Evolutionary conservation across 805 yeast species (phyloP), one percentile per base, ranked within the genome.

Genomic region (Lachancea kluyveri): DNA sequence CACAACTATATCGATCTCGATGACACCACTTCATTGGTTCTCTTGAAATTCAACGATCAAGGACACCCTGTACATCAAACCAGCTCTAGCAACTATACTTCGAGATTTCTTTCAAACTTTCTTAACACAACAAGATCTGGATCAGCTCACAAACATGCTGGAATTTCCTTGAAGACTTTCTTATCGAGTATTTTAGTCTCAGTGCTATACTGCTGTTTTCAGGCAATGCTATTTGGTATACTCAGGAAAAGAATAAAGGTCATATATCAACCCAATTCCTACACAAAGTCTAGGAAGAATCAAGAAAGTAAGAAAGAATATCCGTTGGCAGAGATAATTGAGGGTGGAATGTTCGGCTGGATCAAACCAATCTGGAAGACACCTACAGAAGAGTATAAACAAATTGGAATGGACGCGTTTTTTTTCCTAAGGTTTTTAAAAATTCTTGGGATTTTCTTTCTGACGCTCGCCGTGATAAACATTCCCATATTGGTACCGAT

Each of bases 361-460:
- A 39, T 79, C 2, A 26, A 45, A 4, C 70, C 74, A 0, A 60
- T 70, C 0, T 33, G 72, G 17, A 39, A 48, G 6, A 49, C 56
- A 13, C 64, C 66, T 1, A 58, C 72, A 4, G 60, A 63, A 6
- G 57, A 61, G 17, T 77, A 73, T 43, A 54, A 62, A 11, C 31
- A 37, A 11, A 34, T 15, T 6, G 94, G 95, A 0, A 50, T 83
- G 6, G 95, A 86, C 52, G 76, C 87, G 0, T 84, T 79, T 50
- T 77, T 79, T 47, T 79, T 83, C 41, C 45, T 84, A 3, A 54
- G 95, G 30, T 84, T 70, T 44, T 47, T 85, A 27, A 53, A 62
- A 29, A 57, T 78, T 4, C 46, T 81, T 8, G 47, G 74, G 19
- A 39, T 68, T 2, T 62, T 79, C 27, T 79, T 79, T 46, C 43